phyloP scores from a whole-genome alignment of 2,329 filamentous ascomycete genomes.

The Fusarium floridanum region DNA sequence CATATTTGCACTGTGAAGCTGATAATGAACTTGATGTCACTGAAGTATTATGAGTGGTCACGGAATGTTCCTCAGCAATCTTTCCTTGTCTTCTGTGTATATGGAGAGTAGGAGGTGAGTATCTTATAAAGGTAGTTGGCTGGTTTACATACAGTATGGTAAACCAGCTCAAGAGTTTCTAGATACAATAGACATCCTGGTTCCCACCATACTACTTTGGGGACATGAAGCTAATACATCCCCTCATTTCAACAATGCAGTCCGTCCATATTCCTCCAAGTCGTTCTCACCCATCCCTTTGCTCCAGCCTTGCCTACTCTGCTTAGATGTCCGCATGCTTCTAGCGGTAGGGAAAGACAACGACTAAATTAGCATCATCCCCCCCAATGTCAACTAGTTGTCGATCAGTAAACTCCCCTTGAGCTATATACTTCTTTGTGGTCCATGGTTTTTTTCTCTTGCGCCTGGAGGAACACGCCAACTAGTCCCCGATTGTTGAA shows the following conservation, averaged over 20 bases:
- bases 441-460: too few relatives aligned
- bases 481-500: too few relatives aligned
- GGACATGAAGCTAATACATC: not conserved
- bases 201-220: not conserved
- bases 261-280: not conserved
- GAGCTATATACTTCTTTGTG: not conserved
- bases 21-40: not conserved
- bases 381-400: too few relatives aligned
- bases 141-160: not conserved
- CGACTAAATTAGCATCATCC: too few relatives aligned
- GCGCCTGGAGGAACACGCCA: too few relatives aligned
- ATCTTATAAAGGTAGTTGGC: not conserved
- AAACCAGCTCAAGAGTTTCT: not conserved
- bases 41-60: not conserved
- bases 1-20: not conserved
- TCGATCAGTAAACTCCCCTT: not conserved
- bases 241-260: not conserved
- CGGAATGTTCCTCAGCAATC: not conserved
- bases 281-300: not conserved
- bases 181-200: not conserved
- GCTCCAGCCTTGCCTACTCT: not conserved
- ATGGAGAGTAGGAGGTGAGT: not conserved
- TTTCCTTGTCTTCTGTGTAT: not conserved
- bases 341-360: not conserved
- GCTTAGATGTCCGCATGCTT: not conserved